Percentiles rank a stretch among this genome's conserved stretches.
Conservation (phyloP, 352 stramenopile genomes). For the Lagenidium giganteum region DNA sequence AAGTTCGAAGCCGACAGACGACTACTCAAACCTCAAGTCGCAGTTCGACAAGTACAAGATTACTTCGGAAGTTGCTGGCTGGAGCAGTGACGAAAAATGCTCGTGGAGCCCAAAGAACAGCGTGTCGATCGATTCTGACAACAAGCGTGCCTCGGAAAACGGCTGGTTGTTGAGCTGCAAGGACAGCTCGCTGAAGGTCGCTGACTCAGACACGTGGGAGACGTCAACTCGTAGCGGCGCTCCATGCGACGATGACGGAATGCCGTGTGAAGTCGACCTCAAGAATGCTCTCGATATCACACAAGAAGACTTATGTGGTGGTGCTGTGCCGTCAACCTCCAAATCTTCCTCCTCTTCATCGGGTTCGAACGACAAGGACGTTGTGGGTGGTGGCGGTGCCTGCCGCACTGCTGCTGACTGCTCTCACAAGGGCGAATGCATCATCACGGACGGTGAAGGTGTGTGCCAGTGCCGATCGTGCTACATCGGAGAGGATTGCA, state of each 20-base stretch:
- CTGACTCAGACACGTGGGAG: slow-evolving; percentile 58
- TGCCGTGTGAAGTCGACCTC: slow-evolving; percentile 63
- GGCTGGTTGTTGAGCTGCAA: slow-evolving; percentile 73
- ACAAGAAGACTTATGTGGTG: slow-evolving; percentile 73
- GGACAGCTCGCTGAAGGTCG: slow-evolving; percentile 42
- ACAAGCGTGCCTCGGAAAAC: slow-evolving; percentile 40
- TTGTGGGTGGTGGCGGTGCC: slow-evolving; percentile 52
- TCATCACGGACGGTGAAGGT: slow-evolving; percentile 51
- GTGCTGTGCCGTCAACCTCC: slow-evolving; percentile 23
- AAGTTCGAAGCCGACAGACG: slow-evolving; percentile 46
- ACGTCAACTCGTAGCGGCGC: slow-evolving; percentile 68
- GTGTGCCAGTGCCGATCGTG: slow-evolving; percentile 70
- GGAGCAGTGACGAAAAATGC: slow-evolving; percentile 57
- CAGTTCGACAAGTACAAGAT: slow-evolving; percentile 58
- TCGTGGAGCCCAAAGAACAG: slow-evolving; percentile 48
- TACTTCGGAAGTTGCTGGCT: slow-evolving; percentile 46
- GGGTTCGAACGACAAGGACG: no score
- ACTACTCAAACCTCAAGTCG: slow-evolving; percentile 75
- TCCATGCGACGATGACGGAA: slow-evolving; percentile 56
- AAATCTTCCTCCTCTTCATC: no score
- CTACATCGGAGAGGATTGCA: slow-evolving; percentile 74
- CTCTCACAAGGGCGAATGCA: slow-evolving; percentile 68
- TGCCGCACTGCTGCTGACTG: slow-evolving; percentile 65
- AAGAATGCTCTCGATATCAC: slow-evolving; percentile 53
- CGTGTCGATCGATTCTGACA: slow-evolving; percentile 52